A percentile compares a stretch with the other conserved stretches of the same genome.
These are phyloP conservation scores for Aureobasidium namibiae DNA, from an alignment of 2,329 filamentous ascomycete genomes.

Conservation along the genomic window DNA sequence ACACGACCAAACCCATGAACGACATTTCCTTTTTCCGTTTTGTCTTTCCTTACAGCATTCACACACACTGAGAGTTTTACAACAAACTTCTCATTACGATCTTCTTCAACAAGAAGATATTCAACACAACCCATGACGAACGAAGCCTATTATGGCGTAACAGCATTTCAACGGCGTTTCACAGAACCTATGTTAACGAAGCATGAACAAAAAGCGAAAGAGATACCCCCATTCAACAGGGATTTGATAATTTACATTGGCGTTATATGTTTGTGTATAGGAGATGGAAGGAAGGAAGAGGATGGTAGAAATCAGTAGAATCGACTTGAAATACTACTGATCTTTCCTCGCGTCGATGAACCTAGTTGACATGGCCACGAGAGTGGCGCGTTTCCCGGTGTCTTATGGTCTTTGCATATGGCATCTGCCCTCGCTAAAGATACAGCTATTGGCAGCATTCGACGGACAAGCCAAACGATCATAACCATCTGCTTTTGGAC, in stretches of 20 bases:
- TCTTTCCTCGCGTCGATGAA: not conserved
- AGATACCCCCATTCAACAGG: conserved; percentile 28
- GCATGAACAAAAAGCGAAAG: conserved; percentile 12
- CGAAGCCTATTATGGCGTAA: no score
- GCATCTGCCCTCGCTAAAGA: no score
- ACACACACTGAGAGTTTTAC: not conserved
- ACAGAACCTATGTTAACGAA: not conserved
- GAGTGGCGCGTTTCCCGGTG: no score
- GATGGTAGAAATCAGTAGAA: not conserved
- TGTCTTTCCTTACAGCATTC: not conserved
- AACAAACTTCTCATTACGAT: conserved; percentile 5
- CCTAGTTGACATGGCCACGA: no score
- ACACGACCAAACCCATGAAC: not conserved
- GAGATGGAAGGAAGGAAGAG: not conserved
- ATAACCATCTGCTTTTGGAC: no score
- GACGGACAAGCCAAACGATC: no score
- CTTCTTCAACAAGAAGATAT: conserved; percentile 13
- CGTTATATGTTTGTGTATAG: not conserved
- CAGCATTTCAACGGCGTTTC: conserved; percentile 9
- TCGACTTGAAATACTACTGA: not conserved
- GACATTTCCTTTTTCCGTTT: not conserved
- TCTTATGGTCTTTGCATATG: no score
- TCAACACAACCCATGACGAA: not conserved
- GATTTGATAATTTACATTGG: conserved; percentile 2
- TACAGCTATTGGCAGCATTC: no score